phyloP scores from a whole-genome alignment of 805 yeast species.

The Candida qinlingensis region DNA sequence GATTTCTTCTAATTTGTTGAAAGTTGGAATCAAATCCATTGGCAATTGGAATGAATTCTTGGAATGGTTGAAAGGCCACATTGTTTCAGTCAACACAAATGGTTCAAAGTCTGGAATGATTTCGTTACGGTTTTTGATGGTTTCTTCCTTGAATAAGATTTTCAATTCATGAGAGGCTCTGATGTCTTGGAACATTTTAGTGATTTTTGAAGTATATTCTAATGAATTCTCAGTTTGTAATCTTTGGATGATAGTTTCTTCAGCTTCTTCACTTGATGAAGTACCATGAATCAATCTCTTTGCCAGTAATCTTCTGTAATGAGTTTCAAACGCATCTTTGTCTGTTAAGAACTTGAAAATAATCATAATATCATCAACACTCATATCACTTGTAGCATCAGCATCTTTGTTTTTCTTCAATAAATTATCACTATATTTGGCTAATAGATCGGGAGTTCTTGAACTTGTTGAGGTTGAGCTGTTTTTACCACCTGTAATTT shows the following conservation, averaged over 20 bases:
- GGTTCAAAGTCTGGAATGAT: slow-evolving; percentile 56
- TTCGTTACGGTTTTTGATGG: slow-evolving; percentile 30
- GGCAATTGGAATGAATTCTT: slow-evolving; percentile 55
- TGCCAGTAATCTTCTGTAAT: slow-evolving; percentile 84
- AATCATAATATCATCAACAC: slow-evolving; percentile 78
- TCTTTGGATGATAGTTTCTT: slow-evolving; percentile 77
- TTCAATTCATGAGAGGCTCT: slow-evolving; percentile 76
- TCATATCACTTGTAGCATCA: slow-evolving; percentile 65
- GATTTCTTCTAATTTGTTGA: slow-evolving; percentile 59
- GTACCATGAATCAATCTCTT: slow-evolving; percentile 84
- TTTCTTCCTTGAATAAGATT: slow-evolving; percentile 44
- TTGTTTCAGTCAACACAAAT: slow-evolving; percentile 75
- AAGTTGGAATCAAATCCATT: slow-evolving; percentile 53
- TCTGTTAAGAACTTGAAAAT: slow-evolving; percentile 86
- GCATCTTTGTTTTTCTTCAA: slow-evolving; percentile 68
- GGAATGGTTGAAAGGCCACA: slow-evolving; percentile 67
- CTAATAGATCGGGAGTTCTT: slow-evolving; percentile 88
- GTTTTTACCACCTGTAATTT: slow-evolving; percentile 30
- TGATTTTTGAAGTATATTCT: slow-evolving; percentile 90
- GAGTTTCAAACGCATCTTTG: slow-evolving; percentile 91
- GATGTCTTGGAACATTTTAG: slow-evolving; percentile 95
- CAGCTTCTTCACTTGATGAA: slow-evolving; percentile 75
- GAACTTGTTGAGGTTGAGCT: slow-evolving; percentile 34
- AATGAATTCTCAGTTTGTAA: slow-evolving; percentile 84
- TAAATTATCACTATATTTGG: slow-evolving; percentile 80